Percentiles rank a stretch among this genome's conserved stretches.
phyloP scores from a whole-genome alignment of 1,139 yeast genomes.

The Pichia sp. region DNA sequence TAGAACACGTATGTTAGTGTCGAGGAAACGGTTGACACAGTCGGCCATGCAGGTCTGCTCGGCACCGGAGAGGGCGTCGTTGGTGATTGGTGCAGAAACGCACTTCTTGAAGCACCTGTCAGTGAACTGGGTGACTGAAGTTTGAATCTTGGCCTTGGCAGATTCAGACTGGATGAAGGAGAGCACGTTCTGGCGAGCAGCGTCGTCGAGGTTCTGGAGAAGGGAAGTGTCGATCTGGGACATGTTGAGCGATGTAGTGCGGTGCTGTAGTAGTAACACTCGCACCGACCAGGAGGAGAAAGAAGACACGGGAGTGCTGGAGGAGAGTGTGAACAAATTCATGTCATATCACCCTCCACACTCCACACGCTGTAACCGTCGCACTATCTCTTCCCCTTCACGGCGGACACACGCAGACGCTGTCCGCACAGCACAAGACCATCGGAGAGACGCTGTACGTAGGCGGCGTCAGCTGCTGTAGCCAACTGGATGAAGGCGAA shows the following conservation, averaged over 20 bases:
- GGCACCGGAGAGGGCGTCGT: constrained; percentile 40
- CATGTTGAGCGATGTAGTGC: too few relatives aligned
- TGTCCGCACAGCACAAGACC: constrained; percentile 55
- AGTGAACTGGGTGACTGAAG: constrained; percentile 79
- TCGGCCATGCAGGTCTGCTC: constrained; percentile 74
- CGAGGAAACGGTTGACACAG: constrained; percentile 81
- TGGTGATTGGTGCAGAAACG: constrained; percentile 42
- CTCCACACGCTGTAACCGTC: too few relatives aligned
- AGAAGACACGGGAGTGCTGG: background rate
- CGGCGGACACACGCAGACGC: too few relatives aligned
- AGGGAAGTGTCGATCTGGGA: constrained; percentile 52
- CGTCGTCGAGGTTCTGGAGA: constrained; percentile 59
- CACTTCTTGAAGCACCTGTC: constrained; percentile 90
- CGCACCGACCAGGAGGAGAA: too few relatives aligned
- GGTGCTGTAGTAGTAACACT: too few relatives aligned
- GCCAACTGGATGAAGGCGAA: constrained; percentile 81
- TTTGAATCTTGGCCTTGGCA: constrained; percentile 82
- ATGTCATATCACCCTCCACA: too few relatives aligned
- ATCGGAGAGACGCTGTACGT: constrained; percentile 62
- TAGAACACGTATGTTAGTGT: constrained; percentile 80
- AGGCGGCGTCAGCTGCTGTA: constrained; percentile 57
- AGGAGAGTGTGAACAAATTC: background rate
- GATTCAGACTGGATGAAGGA: constrained; percentile 76
- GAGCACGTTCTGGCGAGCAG: constrained; percentile 66
- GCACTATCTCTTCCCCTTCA: too few relatives aligned